Evolutionary conservation across 192 early-diverging fungal species (phyloP), one percentile per base, ranked within the genome.

Genomic region (Physocladia obscura): DNA sequence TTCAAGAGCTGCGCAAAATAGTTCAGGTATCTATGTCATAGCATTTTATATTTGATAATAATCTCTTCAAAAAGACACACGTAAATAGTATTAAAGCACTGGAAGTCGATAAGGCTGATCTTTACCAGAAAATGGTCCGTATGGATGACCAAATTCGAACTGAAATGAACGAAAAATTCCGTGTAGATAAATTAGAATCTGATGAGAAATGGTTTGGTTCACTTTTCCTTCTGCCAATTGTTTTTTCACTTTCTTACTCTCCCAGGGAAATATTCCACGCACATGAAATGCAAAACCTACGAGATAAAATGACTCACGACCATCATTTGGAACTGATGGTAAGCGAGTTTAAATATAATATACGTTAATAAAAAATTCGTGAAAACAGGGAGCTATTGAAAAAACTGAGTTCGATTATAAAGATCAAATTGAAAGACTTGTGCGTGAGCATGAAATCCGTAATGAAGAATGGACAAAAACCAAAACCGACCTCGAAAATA

Each of bases 51-150:
- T 21, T 24, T 17, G 57, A 54, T 17, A 26, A 26, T 11, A 49
- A 1, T 26, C 31, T 55, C 40, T 39, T 31, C 26, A 13, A 38
- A 34, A 59, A 80, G 79, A 30, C 35, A 19, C 36, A 70, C 2
- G 26, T 67, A 30, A 44, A 68, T 29, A 72, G 69, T 0, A 70
- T 77, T 29, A 69, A 73, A 39, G 50, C n/a, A 2, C 70, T 84
- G 4, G 83, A 84, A 56, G 65, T 70, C 0, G 83, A 84, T 62
- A 78, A 79, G 54, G 80, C 83, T 11, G 80, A 84, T 49, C 35
- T 84, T 62, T 83, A 75, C 47, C 83, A 84, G 50, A 82, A 81
- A 60, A 84, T 84, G 80, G 70, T 81, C 31, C 48, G 62, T 31
- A 74, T 79, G 34, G 83, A 84, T 35, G 74, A 82, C 37, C 69